Evolutionary conservation across 768 basidiomycete species (phyloP), one percentile per base, ranked within the genome.

Genomic region (Russula virescens): DNA sequence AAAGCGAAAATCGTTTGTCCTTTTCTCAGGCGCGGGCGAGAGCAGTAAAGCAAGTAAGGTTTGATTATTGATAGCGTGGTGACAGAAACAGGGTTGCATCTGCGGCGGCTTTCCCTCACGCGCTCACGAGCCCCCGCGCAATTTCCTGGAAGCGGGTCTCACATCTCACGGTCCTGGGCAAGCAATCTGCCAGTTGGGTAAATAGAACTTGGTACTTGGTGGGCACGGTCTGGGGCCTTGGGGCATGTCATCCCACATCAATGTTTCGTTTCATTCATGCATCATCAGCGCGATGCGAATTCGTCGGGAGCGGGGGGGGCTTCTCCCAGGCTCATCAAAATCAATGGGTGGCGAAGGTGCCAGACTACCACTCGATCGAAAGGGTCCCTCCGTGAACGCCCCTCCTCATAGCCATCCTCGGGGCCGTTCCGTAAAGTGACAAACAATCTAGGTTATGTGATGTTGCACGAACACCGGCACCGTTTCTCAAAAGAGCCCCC

Each of bases 31-130:
- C 60, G 34, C 40, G 46, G 54, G 58, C 28, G 47, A 48, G 23
- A 38, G 47, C 43, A 18, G 18, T 31, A n/a, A 31, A 26, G 53
- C 48, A 28, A 28, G 48, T 56, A 56, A 62, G 61, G 61, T 62
- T 55, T 55, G 61, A 62, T 61, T 56, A 40, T 26, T 46, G 26
- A 25, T 31, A 47, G 43, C 18, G 34, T 34, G 60, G 35, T 56
- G 61, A 62, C 55, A 62, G 61, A 62, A 62, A 57, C 42, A 38
- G 61, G 61, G 61, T 62, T n/a, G 18, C 61, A 23, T 56, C 55
- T 58, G 9, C 38, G 13, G 47, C 18, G 11, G 55, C 43, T 55
- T n/a, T n/a, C n/a, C 42, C 54, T 26, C 53, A 53, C 14, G 5
- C 38, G 31, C 31, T 31, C 38, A 38, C 38, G 10, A 38, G 38